Evolutionary conservation across 768 basidiomycete genomes (phyloP).

Genomic region (Mycena galopus): DNA sequence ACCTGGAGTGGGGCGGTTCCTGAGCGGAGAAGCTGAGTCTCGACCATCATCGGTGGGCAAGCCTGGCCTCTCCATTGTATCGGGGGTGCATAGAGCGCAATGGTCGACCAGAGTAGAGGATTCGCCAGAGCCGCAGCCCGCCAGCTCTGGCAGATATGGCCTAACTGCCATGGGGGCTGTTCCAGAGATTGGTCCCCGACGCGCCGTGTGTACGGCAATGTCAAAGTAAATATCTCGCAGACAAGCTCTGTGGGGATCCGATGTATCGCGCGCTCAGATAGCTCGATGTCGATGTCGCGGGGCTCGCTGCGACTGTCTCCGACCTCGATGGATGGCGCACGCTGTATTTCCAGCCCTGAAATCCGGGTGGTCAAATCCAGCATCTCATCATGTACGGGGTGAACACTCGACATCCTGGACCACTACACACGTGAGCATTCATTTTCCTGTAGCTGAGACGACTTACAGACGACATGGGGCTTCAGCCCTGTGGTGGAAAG

Average conservation of each 20-base stretch:
- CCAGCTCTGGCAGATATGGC: background rate
- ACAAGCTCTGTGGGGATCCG: background rate
- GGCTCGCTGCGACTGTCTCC: background rate
- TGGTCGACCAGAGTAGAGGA: background rate
- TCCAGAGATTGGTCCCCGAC: background rate
- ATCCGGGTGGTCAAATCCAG: background rate
- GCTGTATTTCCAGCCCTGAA: background rate
- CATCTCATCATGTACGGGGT: background rate
- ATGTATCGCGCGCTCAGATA: background rate
- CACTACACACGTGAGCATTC: no score
- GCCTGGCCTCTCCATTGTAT: background rate
- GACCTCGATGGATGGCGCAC: background rate
- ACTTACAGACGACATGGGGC: no score
- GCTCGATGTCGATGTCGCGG: background rate
- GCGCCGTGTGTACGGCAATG: background rate
- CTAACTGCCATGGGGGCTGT: background rate
- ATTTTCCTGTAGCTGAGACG: no score
- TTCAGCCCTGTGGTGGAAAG: no score
- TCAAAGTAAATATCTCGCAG: background rate
- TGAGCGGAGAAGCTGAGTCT: background rate
- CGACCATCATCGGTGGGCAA: background rate
- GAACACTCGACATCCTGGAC: background rate
- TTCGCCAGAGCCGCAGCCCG: background rate
- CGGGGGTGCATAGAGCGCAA: background rate
- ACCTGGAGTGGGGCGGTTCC: background rate